Evolutionary conservation across 768 basidiomycete species (phyloP).

Genomic region (Boletales sp.): DNA sequence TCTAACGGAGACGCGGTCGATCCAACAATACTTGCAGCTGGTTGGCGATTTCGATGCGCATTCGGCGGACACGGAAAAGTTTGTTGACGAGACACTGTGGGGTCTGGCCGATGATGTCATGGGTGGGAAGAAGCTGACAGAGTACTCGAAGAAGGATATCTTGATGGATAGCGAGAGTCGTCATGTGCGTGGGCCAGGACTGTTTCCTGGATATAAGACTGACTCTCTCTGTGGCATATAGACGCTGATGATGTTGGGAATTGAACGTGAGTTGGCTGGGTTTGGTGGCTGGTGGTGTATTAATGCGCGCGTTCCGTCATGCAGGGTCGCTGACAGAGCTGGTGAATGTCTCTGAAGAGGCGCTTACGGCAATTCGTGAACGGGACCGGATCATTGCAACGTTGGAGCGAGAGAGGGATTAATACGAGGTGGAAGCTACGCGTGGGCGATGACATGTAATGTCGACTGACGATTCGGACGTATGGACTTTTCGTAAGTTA

Average conservation of each 20-base stretch:
- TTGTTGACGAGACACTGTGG: slow-evolving; percentile 23
- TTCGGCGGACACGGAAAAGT: slow-evolving; percentile 1
- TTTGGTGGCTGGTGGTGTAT: not conserved
- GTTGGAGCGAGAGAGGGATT: slow-evolving; percentile 7
- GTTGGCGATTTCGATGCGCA: slow-evolving; percentile 15
- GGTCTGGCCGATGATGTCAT: slow-evolving; percentile 40
- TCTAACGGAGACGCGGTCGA: slow-evolving; percentile 33
- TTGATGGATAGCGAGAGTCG: slow-evolving; percentile 41
- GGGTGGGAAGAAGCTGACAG: slow-evolving; percentile 29
- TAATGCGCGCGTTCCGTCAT: not conserved
- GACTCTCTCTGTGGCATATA: slow-evolving; percentile 9
- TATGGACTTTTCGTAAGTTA: not conserved
- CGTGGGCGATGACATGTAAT: no score
- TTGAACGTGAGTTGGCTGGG: slow-evolving; percentile 39
- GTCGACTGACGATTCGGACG: not conserved
- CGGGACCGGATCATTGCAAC: slow-evolving; percentile 24
- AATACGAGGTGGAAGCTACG: not conserved
- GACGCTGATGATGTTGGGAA: slow-evolving; percentile 42
- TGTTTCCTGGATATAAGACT: not conserved
- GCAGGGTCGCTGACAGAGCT: slow-evolving; percentile 33
- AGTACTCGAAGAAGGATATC: slow-evolving; percentile 37
- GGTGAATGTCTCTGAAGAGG: slow-evolving; percentile 32
- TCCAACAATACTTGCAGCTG: slow-evolving; percentile 41
- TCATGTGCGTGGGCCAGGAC: slow-evolving; percentile 31
- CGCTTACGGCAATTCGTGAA: slow-evolving; percentile 27